A percentile compares a stretch with the other conserved stretches of the same genome.
Conservation (phyloP, 352 stramenopile species). For the Plasmopara viticola region DNA sequence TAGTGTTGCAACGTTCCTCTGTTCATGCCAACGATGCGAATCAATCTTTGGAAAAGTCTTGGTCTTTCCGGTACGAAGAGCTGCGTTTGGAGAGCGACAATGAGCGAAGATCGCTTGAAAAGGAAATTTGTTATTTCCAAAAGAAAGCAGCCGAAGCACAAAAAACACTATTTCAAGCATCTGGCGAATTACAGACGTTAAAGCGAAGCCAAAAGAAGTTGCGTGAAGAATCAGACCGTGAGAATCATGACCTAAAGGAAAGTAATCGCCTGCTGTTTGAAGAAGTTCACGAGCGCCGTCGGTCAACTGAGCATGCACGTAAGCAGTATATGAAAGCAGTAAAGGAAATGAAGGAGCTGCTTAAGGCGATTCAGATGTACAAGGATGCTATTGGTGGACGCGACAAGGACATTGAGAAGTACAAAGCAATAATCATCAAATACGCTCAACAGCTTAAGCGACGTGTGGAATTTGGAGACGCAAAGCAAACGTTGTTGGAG, state of each 20-base stretch:
- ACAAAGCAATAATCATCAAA: conserved; percentile 43
- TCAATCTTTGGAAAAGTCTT: conserved; percentile 33
- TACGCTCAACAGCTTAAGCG: conserved; percentile 47
- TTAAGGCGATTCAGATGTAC: conserved; percentile 57
- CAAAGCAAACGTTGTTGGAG: conserved; percentile 65
- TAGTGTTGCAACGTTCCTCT: conserved; percentile 29
- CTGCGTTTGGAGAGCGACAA: conserved; percentile 38
- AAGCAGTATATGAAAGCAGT: conserved; percentile 55
- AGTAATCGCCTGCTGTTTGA: conserved; percentile 59
- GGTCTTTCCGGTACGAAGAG: conserved; percentile 39
- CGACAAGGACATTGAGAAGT: conserved; percentile 66
- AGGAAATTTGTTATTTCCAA: conserved; percentile 35
- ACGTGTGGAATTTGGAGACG: conserved; percentile 48
- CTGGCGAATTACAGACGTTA: conserved; percentile 17
- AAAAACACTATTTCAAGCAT: conserved; percentile 25
- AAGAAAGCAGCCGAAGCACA: conserved; percentile 29
- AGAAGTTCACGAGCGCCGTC: conserved; percentile 52
- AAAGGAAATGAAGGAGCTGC: conserved; percentile 57
- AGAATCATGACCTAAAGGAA: conserved; percentile 47
- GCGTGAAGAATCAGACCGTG: conserved; percentile 19
- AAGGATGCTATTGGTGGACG: conserved; percentile 50
- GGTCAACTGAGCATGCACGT: conserved; percentile 41
- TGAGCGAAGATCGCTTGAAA: conserved; percentile 35
- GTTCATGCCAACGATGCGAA: conserved; percentile 42
- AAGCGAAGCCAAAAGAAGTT: conserved; percentile 12